These are phyloP conservation scores for Tulasnella calospora DNA, from an alignment of 768 basidiomycete genomes.

Conservation along the genomic window DNA sequence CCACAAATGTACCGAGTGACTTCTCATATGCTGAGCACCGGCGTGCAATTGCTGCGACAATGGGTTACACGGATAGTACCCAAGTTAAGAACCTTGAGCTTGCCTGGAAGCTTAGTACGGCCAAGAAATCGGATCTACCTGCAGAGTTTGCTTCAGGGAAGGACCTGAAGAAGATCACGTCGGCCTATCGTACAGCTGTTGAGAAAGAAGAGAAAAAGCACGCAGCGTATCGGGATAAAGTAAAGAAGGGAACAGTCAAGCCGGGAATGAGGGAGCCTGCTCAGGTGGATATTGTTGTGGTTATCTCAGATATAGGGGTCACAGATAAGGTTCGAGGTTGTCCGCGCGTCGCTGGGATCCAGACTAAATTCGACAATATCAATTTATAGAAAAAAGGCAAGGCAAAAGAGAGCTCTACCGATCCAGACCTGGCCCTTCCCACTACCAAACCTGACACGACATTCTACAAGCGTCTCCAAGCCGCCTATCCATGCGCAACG, in stretches of 20 bases:
- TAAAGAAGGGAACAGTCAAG: not conserved
- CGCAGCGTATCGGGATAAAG: not conserved
- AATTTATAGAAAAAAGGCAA: not conserved
- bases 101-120: not conserved
- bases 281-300: not conserved
- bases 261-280: not conserved
- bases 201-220: not conserved
- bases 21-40: not conserved
- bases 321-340: not conserved
- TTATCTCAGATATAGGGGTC: not conserved
- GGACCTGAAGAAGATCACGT: not conserved
- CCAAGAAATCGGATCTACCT: not conserved
- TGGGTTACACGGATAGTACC: not conserved
- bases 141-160: not conserved
- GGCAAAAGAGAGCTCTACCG: not conserved
- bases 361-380: not conserved
- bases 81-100: not conserved
- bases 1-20: not conserved
- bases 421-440: not conserved
- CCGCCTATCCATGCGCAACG: not conserved
- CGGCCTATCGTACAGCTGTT: not conserved
- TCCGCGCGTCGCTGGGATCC: not conserved
- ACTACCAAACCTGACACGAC: not conserved
- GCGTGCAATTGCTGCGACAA: not conserved
- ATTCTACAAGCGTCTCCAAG: not conserved